Evolutionary conservation across 2,329 filamentous ascomycete genomes (phyloP), one percentile per base, ranked within the genome.

Genomic region (Fusarium clavum): DNA sequence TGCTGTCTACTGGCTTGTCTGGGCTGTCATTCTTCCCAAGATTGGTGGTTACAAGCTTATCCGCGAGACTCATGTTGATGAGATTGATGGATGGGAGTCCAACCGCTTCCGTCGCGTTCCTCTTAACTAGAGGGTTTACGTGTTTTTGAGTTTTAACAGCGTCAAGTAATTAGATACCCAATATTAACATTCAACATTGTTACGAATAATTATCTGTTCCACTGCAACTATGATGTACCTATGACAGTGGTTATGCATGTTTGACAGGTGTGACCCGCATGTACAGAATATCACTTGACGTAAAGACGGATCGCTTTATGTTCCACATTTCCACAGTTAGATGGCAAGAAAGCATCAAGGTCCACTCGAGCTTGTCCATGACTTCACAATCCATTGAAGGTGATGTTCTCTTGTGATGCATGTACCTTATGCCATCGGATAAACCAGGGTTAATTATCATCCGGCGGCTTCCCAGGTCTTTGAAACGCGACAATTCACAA

Each of bases 31-130:
- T 7, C 66, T 88, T 38, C 87, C 87, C 57, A 83, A 80, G 73
- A 64, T 88, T 32, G 86, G 86, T 16, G 73, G 75, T 0, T 89
- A 91, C 72, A 82, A 87, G 71, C 81, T 92, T 12, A 82, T 88
- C 4, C 83, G 85, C 59, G 85, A 89, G 77, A 82, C 80, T 0
- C 76, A 83, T 3, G 77, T 90, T 10, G 86, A 88, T 64, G 83
- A 83, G 0, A 83, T 87, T 44, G 89, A 91, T 75, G 88, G 89
- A 3, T 91, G 89, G 89, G 88, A 88, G 70, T 81, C 86, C 32
- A 87, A 81, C 57, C 82, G 86, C 4, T 90, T 90, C 73, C 78
- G 81, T 4, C 81, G 76, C 61, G 76, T 81, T 65, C 84, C 86
- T 8, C 57, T 65, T n/a, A 18, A 64, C 20, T 59, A 65, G 40